These are phyloP conservation scores for Saraca asoca DNA, from an alignment of 331 rosid genomes.

Conservation along the genomic window DNA sequence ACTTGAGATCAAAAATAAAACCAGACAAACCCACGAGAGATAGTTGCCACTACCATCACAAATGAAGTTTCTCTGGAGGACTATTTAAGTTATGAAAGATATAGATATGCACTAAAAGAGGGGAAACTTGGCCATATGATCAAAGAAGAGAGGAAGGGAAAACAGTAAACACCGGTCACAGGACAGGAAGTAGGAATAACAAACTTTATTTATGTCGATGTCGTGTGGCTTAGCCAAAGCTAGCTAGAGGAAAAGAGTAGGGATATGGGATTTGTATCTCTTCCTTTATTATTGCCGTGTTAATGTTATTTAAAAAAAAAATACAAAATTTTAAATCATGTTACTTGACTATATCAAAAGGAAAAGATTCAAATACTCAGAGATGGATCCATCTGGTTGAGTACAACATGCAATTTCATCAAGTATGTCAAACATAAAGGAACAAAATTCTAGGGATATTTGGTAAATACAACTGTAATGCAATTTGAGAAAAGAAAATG, in stretches of 20 bases:
- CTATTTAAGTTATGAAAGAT: constrained; percentile 32
- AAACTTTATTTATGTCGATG: constrained; percentile 41
- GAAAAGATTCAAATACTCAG: too few relatives aligned
- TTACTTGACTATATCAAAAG: too few relatives aligned
- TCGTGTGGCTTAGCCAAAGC: constrained; percentile 46
- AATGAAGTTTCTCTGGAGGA: constrained; percentile 34
- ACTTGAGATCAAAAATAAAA: constrained; percentile 32
- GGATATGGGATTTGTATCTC: neutral
- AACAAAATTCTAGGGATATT: constrained; percentile 41
- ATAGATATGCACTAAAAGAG: constrained; percentile 36
- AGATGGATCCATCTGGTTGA: constrained; percentile 32
- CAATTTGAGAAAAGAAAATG: constrained; percentile 29
- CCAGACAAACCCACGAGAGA: constrained; percentile 9
- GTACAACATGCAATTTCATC: constrained; percentile 21
- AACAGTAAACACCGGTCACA: constrained; percentile 27
- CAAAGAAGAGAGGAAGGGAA: constrained; percentile 6
- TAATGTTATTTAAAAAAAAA: too few relatives aligned
- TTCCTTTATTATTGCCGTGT: too few relatives aligned
- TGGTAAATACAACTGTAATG: constrained; percentile 52
- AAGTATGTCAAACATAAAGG: constrained; percentile 36
- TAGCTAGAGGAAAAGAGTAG: constrained; percentile 44
- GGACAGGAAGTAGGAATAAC: constrained; percentile 30
- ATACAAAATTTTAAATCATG: too few relatives aligned
- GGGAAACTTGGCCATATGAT: constrained; percentile 42
- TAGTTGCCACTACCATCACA: constrained; percentile 5